Evolutionary conservation across 2,329 filamentous ascomycete species (phyloP).

Genomic region (Fusarium compactum): DNA sequence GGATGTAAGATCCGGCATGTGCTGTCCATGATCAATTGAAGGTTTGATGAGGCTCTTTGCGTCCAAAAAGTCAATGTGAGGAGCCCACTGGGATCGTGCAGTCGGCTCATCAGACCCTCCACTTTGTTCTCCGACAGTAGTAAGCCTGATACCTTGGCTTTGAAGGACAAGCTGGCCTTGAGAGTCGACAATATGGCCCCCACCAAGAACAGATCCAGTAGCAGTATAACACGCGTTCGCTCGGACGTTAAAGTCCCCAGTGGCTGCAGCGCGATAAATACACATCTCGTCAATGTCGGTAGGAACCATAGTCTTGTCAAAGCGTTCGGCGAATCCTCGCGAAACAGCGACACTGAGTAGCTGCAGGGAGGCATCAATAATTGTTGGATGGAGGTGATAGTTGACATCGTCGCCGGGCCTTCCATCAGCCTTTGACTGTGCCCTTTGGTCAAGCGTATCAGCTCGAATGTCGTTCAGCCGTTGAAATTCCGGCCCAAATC

Average conservation of each 20-base stretch:
- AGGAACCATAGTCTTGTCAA: constrained; percentile 11
- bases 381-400: constrained; percentile 5
- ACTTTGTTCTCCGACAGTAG: neutral
- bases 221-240: neutral
- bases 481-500: constrained; percentile 8
- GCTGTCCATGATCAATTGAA: neutral
- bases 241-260: neutral
- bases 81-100: constrained; percentile 1
- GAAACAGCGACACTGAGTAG: constrained; percentile 3
- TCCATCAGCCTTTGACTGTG: neutral
- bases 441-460: neutral
- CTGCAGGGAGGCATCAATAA: constrained; percentile 8
- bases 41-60: neutral
- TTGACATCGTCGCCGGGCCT: neutral
- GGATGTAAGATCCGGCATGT: neutral
- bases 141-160: neutral
- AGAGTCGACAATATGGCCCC: neutral
- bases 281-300: constrained; percentile 5
- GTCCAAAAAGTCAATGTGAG: constrained; percentile 2
- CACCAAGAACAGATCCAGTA: neutral
- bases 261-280: neutral
- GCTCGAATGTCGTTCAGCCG: neutral
- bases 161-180: neutral
- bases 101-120: neutral
- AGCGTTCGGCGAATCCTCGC: neutral